Evolutionary conservation across 2,329 filamentous ascomycete genomes (phyloP).

Genomic region (Fusarium armeniacum): DNA sequence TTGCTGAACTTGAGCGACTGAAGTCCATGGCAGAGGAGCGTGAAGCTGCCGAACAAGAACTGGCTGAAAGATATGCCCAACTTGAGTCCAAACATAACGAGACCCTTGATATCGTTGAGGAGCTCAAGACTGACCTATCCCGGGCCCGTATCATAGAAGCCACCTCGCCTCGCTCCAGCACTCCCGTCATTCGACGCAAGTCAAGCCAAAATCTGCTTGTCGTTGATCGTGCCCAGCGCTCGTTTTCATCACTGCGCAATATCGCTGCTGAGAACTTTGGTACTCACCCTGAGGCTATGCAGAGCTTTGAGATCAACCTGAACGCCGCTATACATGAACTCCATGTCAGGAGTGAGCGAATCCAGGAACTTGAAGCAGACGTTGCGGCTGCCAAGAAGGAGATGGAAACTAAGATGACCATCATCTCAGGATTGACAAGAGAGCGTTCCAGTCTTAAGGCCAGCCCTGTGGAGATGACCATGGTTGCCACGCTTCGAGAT

Average conservation of each 20-base stretch:
- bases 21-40: constrained; percentile 80
- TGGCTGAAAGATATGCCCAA: constrained; percentile 84
- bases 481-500: constrained; percentile 87
- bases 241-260: constrained; percentile 89
- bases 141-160: constrained; percentile 76
- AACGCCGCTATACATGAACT: constrained; percentile 94
- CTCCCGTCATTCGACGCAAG: constrained; percentile 89
- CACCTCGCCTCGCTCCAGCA: constrained; percentile 73
- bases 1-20: constrained; percentile 78
- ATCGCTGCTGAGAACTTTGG: constrained; percentile 91
- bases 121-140: constrained; percentile 87
- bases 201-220: constrained; percentile 90
- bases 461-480: constrained; percentile 89
- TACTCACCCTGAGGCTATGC: constrained; percentile 83
- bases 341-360: constrained; percentile 86
- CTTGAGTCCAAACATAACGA: constrained; percentile 86
- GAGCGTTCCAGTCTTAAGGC: constrained; percentile 90
- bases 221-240: constrained; percentile 91
- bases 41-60: constrained; percentile 78
- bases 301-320: constrained; percentile 92
- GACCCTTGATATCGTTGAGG: constrained; percentile 87
- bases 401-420: constrained; percentile 96
- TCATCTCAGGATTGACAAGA: constrained; percentile 93
- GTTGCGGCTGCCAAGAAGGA: constrained; percentile 88
- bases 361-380: constrained; percentile 90